Evolutionary conservation across 352 stramenopile species (phyloP).

Genomic region (Phytophthora foliorum): DNA sequence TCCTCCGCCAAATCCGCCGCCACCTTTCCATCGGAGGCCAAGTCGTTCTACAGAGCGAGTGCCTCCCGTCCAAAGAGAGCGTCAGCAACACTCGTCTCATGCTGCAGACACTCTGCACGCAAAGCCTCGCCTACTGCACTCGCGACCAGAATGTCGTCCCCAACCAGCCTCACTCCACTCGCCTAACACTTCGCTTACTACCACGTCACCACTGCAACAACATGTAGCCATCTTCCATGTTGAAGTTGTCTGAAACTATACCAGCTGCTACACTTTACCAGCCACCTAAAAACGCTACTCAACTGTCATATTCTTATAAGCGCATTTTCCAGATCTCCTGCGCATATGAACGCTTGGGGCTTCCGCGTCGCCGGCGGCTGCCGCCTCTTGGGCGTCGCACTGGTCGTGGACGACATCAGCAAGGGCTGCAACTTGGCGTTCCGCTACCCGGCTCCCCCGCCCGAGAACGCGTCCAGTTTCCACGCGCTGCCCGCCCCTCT

Average conservation of each 20-base stretch:
- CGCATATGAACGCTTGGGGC: conserved; percentile 9
- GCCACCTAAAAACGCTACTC: too few species aligned
- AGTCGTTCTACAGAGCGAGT: conserved; percentile 41
- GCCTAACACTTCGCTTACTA: conserved; percentile 23
- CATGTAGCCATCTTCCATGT: neutral
- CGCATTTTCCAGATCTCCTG: neutral
- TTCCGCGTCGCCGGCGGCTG: conserved; percentile 20
- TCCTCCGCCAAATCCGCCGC: conserved; percentile 48
- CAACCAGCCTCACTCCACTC: neutral
- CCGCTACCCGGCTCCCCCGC: conserved; percentile 74
- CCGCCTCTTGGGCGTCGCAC: conserved; percentile 72
- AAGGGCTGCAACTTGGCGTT: conserved; percentile 91
- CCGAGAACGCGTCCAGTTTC: conserved; percentile 75
- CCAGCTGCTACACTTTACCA: too few species aligned
- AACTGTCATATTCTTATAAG: neutral
- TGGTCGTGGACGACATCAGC: conserved; percentile 91
- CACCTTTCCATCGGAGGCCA: conserved; percentile 41
- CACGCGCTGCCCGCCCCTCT: conserved; percentile 80
- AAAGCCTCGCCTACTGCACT: conserved; percentile 57
- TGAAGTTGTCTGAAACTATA: neutral
- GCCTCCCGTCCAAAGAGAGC: neutral
- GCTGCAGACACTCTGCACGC: conserved; percentile 63
- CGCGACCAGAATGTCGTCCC: conserved; percentile 59
- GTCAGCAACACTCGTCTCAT: conserved; percentile 40
- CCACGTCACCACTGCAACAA: conserved; percentile 12